These are phyloP conservation scores for Yarrowia hollandica DNA, from an alignment of 805 yeast species.

Conservation along the genomic window DNA sequence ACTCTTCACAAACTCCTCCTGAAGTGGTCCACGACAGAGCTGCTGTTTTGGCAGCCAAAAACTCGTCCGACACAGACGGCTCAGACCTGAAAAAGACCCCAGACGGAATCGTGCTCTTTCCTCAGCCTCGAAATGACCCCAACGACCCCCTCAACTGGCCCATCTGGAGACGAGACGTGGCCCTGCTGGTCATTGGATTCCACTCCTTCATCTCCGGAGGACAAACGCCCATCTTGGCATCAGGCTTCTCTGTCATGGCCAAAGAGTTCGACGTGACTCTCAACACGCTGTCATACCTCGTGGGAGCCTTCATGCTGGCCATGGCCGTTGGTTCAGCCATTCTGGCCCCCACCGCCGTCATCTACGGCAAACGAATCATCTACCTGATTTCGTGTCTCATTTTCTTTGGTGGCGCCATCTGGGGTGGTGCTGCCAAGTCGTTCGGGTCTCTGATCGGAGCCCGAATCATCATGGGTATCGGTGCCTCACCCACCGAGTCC, in stretches of 20 bases:
- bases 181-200: conserved; percentile 54
- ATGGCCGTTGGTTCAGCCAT: conserved; percentile 60
- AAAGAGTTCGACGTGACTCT: conserved; percentile 48
- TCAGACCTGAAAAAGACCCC: conserved; percentile 47
- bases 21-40: background rate
- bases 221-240: conserved; percentile 59
- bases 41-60: conserved; percentile 31
- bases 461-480: conserved; percentile 58
- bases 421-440: conserved; percentile 53
- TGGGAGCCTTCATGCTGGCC: conserved; percentile 59
- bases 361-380: conserved; percentile 59
- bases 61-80: conserved; percentile 7
- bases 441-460: conserved; percentile 58
- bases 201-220: conserved; percentile 64
- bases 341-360: conserved; percentile 57
- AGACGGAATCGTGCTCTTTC: conserved; percentile 54
- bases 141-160: conserved; percentile 72
- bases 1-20: no score
- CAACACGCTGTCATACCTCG: conserved; percentile 51
- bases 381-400: conserved; percentile 52
- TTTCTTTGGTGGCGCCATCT: conserved; percentile 53
- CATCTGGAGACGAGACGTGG: conserved; percentile 55
- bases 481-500: conserved; percentile 61
- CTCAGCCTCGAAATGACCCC: conserved; percentile 64
- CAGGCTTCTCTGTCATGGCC: conserved; percentile 50